Evolutionary conservation across 495 filamentous ascomycete genomes (phyloP), one percentile per base, ranked within the genome.

Genomic region (Xanthoparmelia taractica): DNA sequence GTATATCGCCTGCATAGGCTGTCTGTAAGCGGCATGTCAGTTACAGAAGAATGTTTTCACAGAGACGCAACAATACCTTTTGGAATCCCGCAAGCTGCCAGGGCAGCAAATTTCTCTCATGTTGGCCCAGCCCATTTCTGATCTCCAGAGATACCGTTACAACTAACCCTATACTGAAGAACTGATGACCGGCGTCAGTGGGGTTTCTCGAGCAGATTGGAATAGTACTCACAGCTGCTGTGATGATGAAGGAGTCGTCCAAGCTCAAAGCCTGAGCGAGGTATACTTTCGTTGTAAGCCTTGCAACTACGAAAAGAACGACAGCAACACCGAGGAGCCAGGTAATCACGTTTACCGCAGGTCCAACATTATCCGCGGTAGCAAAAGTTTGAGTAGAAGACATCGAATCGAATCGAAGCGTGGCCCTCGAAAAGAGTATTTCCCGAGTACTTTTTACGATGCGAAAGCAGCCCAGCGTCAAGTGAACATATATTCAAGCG

Each of bases 271-370:
- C 52, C 23, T 65, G 58, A 38, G 61, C 63, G 29, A 60, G 56
- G n/a, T 47, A 41, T 54, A 60, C 56, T 29, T 63, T 67, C 0
- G 59, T 67, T 33, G 45, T 37, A 36, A 64, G 52, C 23, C 66
- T 50, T 7, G 63, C 59, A 8, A 56, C 12, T 8, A 67, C 52
- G 25, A 59, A 59, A 37, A 67, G 60, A 18, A 67, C 54, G n/a
- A 55, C 54, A n/a, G 58, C 43, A 38, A 62, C 45, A 15, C 60
- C 61, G 36, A 64, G 58, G 38, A 67, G 47, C 66, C 66, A 67
- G 29, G 63, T 65, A 18, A 62, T 50, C 33, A 67, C 63, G 33
- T 59, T 65, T 40, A 67, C 66, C 34, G 57, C 61, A 25, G 66
- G 63, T 25, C 66, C 66, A 50, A 62, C 54, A 37, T 65, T 47